Percentiles rank a stretch among this genome's conserved stretches.
Conservation (phyloP, 2,329 filamentous ascomycete species). For the Phoma herbarum region DNA sequence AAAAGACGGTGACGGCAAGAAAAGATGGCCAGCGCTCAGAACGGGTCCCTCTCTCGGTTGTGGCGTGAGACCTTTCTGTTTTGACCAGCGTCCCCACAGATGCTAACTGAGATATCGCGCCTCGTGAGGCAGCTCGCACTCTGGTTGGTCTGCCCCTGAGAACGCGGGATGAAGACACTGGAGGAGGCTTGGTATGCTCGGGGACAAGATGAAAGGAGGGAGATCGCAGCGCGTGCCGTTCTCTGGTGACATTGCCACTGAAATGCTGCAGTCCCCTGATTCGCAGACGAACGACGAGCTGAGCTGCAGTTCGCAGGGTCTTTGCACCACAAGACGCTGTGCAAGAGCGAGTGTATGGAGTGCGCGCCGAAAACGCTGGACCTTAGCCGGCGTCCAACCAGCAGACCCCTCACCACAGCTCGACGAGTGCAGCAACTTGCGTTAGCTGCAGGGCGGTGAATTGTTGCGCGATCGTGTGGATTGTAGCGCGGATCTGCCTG, state of each 20-base stretch:
- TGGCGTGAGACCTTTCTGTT: conserved; percentile 20
- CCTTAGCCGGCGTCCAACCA: conserved; percentile 13
- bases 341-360: conserved; percentile 15
- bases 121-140: conserved; percentile 18
- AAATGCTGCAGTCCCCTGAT: conserved; percentile 13
- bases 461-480: conserved; percentile 20
- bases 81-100: conserved; percentile 18
- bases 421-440: conserved; percentile 8
- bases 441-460: conserved; percentile 19
- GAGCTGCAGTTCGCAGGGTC: conserved; percentile 13
- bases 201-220: conserved; percentile 34
- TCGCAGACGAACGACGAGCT: conserved; percentile 4
- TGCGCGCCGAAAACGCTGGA: conserved; percentile 15
- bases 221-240: conserved; percentile 27
- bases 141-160: conserved; percentile 23
- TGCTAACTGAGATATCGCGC: conserved; percentile 8
- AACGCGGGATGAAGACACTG: conserved; percentile 13
- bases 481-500: conserved; percentile 20
- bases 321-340: conserved; percentile 14
- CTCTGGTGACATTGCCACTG: conserved; percentile 28
- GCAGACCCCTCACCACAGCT: conserved; percentile 4
- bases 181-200: conserved; percentile 18
- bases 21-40: conserved; percentile 16
- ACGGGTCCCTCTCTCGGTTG: conserved; percentile 19
- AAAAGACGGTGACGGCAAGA: conserved; percentile 24